Evolutionary conservation across 768 basidiomycete genomes (phyloP).

Genomic region (Auricularia sp.): DNA sequence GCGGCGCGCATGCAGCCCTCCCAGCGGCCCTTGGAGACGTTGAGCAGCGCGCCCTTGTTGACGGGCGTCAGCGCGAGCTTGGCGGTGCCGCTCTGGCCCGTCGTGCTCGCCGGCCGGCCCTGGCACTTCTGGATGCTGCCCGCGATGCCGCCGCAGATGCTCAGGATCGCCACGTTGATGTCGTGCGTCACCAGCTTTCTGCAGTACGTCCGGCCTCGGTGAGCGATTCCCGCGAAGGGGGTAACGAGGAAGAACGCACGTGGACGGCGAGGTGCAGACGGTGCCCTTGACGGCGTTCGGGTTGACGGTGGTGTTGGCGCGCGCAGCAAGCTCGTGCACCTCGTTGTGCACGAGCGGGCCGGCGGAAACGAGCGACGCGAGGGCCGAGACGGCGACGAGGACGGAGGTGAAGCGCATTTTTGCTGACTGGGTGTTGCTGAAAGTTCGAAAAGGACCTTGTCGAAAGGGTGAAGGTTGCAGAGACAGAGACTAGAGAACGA

Average conservation of each 20-base stretch:
- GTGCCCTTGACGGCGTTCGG: not conserved
- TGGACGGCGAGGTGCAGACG: constrained; percentile 10
- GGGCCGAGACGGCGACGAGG: not conserved
- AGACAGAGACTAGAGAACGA: too few species aligned
- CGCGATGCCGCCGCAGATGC: constrained; percentile 22
- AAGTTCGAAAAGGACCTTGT: not conserved
- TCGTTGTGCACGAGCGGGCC: not conserved
- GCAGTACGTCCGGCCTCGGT: not conserved
- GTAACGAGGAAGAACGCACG: not conserved
- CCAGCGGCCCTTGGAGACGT: constrained; percentile 22
- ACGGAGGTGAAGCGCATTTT: not conserved
- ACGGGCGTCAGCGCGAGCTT: constrained; percentile 18
- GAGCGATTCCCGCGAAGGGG: not conserved
- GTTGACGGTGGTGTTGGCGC: not conserved
- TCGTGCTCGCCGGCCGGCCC: constrained; percentile 17
- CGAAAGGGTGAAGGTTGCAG: not conserved
- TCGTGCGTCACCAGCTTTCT: constrained; percentile 19
- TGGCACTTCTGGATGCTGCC: constrained; percentile 21
- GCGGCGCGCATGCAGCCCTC: constrained; percentile 7
- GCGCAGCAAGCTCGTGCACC: not conserved
- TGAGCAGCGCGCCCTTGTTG: constrained; percentile 15
- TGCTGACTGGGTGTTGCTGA: not conserved
- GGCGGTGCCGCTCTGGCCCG: constrained; percentile 16
- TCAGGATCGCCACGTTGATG: constrained; percentile 19
- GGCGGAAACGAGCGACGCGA: not conserved